Base-by-base conservation (phyloP, 2,329 filamentous ascomycete species). In the Penicillium sp. region DNA sequence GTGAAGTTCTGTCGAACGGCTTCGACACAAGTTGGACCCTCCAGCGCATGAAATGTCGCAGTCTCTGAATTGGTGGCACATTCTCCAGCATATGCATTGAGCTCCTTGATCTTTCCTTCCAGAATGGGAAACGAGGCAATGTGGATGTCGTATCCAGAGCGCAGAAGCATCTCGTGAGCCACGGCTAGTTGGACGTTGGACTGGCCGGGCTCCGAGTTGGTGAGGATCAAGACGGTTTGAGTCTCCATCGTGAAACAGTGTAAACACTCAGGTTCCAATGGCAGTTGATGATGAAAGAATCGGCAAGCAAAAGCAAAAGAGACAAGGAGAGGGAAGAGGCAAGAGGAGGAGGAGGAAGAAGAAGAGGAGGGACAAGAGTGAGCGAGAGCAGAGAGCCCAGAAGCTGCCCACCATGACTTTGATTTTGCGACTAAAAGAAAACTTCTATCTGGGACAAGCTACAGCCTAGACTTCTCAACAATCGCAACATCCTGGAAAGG, bases 171-270 rank as follows among this genome's bases (percentile, higher is more conserved):
- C 18, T 75, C 74, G 34, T 74, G 64, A 6, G 62, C 64, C 0
- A 72, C 69, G 6, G 76, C 76, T 3, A 79, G 53, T 36, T 72
- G 66, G n/a, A 78, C 69, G 44, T 73, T 77, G 6, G 73, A 69
- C 44, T 77, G 72, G 8, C 77, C 77, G 46, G 67, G 65, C 54
- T 79, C 77, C 44, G 67, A 61, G 54, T 74, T 77, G 1, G 74
- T 74, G 11, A 79, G 48, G 32, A 79, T 48, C 32, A 79, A 67
- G 16, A 40, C 21, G 2, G 8, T 21, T 40, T 21, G 38, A 21
- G n/a, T 10, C 9, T 21, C 9, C 38, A 40, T 40, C 18, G 5
- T 21, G 24, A 27, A 27, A 6, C 24, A 8, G 8, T 27, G 24
- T 27, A 27, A 27, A 6, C 24, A 27, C 14, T 5, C 13, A 39